phyloP scores from a whole-genome alignment of 225 moss, liverwort and hornwort species.

The Physcomitrellopsis africana region DNA sequence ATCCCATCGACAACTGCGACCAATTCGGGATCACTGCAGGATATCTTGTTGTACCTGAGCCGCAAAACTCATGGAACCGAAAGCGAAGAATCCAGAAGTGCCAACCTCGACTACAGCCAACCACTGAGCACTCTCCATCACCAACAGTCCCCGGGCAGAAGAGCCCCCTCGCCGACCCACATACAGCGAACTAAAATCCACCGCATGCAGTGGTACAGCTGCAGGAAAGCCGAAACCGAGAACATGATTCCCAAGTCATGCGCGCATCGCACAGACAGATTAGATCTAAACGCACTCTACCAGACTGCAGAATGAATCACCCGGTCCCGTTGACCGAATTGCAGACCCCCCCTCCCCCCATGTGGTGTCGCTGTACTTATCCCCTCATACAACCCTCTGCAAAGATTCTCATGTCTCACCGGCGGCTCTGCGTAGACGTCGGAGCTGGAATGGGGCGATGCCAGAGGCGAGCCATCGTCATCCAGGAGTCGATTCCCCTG shows the following conservation, averaged over 20 bases:
- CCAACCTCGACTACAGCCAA: neutral
- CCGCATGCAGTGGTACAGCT: neutral
- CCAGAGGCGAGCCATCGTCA: neutral
- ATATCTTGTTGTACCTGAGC: neutral
- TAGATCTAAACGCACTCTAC: neutral
- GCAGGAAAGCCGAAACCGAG: neutral
- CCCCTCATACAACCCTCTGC: neutral
- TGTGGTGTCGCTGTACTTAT: conserved; percentile 11
- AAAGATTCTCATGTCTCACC: neutral
- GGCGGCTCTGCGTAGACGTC: neutral
- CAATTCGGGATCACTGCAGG: conserved; percentile 5
- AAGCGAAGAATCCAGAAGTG: neutral
- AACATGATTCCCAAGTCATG: neutral
- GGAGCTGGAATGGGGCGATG: neutral
- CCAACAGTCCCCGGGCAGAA: neutral
- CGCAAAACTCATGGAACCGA: conserved; percentile 5
- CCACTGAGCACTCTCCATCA: neutral
- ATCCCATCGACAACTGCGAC: neutral
- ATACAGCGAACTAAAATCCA: conserved; percentile 2
- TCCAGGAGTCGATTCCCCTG: neutral
- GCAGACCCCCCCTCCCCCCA: neutral
- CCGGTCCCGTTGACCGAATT: conserved; percentile 1
- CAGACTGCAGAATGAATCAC: neutral
- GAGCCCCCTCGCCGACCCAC: neutral
- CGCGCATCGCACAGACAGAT: neutral